A percentile compares a stretch with the other conserved stretches of the same genome.
Conservation (phyloP, 345 rosid genomes). For the Turnera subulata region DNA sequence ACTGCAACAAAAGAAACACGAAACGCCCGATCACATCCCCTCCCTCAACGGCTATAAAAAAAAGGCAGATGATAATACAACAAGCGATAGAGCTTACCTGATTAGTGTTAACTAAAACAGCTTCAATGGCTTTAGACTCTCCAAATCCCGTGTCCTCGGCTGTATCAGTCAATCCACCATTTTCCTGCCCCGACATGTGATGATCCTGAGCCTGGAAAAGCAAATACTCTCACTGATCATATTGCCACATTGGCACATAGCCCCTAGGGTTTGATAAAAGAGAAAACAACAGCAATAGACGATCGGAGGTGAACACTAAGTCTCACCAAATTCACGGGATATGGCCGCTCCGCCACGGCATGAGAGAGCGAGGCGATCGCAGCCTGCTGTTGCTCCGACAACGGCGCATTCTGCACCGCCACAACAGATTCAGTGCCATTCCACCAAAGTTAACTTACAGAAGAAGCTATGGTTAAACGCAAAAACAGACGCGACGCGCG, state of each 20-base stretch:
- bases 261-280: too few species aligned
- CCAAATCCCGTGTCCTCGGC: conserved; percentile 40
- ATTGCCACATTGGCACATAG: too few species aligned
- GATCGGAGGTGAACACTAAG: background rate
- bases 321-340: conserved; percentile 65
- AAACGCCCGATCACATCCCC: background rate
- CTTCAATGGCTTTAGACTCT: conserved; percentile 64
- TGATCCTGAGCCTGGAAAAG: conserved; percentile 58
- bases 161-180: conserved; percentile 45
- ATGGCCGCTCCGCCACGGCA: conserved; percentile 78
- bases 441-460: background rate
- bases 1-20: conserved; percentile 37
- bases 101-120: conserved; percentile 81
- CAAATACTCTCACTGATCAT: background rate
- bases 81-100: conserved; percentile 34
- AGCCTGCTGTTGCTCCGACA: conserved; percentile 81
- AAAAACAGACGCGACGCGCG: background rate
- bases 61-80: background rate
- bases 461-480: background rate
- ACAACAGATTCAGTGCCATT: background rate
- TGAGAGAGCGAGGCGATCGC: conserved; percentile 59
- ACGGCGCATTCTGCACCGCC: conserved; percentile 57
- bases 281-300: background rate
- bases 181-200: conserved; percentile 50
- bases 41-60: background rate